Evolutionary conservation across 768 basidiomycete genomes (phyloP).

Genomic region (Erythrobasidium yunnanense): DNA sequence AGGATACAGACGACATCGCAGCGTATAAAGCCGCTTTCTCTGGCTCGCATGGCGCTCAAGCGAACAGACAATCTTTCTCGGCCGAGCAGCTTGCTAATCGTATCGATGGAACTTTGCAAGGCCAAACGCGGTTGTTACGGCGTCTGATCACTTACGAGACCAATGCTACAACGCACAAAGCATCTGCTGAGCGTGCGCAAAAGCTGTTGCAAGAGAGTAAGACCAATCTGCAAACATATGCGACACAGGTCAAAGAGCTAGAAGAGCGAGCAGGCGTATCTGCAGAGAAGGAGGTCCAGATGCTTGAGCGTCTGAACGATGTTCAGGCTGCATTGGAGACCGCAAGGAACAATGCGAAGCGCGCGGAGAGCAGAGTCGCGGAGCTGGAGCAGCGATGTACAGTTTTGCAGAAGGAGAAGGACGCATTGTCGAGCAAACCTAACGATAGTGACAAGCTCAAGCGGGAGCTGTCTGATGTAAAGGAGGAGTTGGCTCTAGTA

Average conservation of each 20-base stretch:
- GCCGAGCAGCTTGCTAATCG: conserved; percentile 60
- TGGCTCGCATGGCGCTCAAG: no score
- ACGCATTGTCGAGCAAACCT: background rate
- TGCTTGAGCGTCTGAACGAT: conserved; percentile 44
- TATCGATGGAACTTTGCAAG: conserved; percentile 47
- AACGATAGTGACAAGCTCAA: conserved; percentile 32
- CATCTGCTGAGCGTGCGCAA: conserved; percentile 81
- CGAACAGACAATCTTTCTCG: conserved; percentile 53
- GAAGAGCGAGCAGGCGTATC: conserved; percentile 60
- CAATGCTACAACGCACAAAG: conserved; percentile 80
- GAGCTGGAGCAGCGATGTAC: conserved; percentile 46
- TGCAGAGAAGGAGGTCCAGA: conserved; percentile 48
- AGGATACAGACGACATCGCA: conserved; percentile 45
- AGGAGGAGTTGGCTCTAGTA: conserved; percentile 13
- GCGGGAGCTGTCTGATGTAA: conserved; percentile 42
- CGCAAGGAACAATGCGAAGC: background rate
- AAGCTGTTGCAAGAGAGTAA: conserved; percentile 77
- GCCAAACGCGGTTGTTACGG: conserved; percentile 74
- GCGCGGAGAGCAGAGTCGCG: background rate
- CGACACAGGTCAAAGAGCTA: conserved; percentile 69
- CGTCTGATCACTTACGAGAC: conserved; percentile 72
- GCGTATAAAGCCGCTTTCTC: conserved; percentile 48
- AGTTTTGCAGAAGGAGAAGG: conserved; percentile 40
- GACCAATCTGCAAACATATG: conserved; percentile 70
- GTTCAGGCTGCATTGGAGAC: background rate